A percentile compares a stretch with the other conserved stretches of the same genome.
Evolutionary conservation across 208 protist genomes (phyloP).

Genomic region (Leishmania arabica): DNA sequence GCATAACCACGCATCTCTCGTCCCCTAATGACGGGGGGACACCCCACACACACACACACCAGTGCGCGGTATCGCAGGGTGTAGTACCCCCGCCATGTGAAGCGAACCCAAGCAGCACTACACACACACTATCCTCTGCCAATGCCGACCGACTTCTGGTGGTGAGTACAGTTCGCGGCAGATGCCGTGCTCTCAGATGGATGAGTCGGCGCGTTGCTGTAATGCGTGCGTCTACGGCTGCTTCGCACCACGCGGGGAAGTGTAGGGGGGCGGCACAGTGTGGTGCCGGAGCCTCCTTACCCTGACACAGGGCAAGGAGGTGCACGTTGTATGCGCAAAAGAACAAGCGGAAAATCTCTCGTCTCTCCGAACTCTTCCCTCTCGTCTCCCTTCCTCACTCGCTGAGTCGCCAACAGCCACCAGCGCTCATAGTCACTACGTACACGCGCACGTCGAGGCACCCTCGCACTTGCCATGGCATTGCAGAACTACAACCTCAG

Average conservation of each 20-base stretch:
- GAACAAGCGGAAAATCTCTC: not conserved
- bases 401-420: not conserved
- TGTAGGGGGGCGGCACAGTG: not conserved
- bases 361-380: not conserved
- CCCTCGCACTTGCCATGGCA: constrained; percentile 37
- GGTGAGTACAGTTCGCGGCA: no score
- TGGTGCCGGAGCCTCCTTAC: not conserved
- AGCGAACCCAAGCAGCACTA: no score
- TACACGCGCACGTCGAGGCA: constrained; percentile 6
- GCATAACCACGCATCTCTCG: not conserved
- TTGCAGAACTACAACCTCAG: constrained; percentile 71
- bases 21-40: no score
- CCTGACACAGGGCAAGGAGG: not conserved
- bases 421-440: not conserved
- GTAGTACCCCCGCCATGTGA: not conserved
- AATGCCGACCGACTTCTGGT: no score
- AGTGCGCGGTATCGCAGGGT: not conserved
- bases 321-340: not conserved
- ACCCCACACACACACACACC: no score
- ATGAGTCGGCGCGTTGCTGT: not conserved
- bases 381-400: not conserved
- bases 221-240: not conserved
- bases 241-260: not conserved
- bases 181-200: not conserved
- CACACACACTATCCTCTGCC: no score